A percentile compares a stretch with the other conserved stretches of the same genome.
Evolutionary conservation across 192 early-diverging fungal genomes (phyloP).

Genomic region (Borealophlyctis nickersoniae): DNA sequence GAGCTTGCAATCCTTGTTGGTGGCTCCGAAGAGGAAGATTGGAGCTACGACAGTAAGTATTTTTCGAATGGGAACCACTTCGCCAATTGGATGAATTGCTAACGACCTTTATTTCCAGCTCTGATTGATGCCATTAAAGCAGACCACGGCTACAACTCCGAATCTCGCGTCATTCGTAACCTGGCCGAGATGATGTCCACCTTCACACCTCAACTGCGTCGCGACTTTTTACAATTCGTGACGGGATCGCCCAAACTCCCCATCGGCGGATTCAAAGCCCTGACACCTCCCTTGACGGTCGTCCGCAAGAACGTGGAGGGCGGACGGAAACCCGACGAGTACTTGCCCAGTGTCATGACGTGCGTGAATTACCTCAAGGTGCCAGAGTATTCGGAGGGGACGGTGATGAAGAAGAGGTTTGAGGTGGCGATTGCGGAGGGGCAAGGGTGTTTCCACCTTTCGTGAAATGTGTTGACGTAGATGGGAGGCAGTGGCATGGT

Average conservation of each 20-base stretch:
- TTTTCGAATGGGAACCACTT: constrained; percentile 1
- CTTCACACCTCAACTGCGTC: constrained; percentile 57
- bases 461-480: no score
- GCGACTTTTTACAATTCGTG: constrained; percentile 80
- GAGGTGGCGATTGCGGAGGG: constrained; percentile 77
- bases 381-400: constrained; percentile 72
- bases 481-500: no score
- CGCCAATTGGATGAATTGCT: neutral
- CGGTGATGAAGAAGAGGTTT: constrained; percentile 64
- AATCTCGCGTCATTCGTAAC: constrained; percentile 64
- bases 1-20: constrained; percentile 74
- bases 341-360: constrained; percentile 93
- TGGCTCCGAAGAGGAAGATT: constrained; percentile 68
- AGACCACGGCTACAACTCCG: constrained; percentile 78
- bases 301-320: constrained; percentile 70
- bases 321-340: constrained; percentile 56
- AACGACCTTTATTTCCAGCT: constrained; percentile 22
- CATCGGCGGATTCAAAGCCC: constrained; percentile 81
- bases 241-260: constrained; percentile 88
- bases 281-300: constrained; percentile 81
- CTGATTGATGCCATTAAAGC: constrained; percentile 70
- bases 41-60: constrained; percentile 61
- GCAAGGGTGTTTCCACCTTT: constrained; percentile 62
- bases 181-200: constrained; percentile 68
- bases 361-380: constrained; percentile 94